Conservation (phyloP, 306 rosid species). For the Pyrus betulifolia region DNA sequence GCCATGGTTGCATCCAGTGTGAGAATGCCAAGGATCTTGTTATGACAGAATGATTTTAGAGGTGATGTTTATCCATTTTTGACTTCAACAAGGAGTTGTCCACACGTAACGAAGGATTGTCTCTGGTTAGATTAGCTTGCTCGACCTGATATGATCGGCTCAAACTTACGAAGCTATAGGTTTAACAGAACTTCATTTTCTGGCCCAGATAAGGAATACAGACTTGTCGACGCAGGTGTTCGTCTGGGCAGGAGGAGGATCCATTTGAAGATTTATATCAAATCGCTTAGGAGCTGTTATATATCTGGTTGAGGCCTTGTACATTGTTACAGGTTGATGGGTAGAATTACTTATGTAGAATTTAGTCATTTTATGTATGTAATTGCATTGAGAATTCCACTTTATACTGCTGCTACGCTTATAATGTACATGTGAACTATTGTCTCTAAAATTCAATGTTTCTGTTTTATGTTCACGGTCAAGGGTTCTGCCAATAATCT, state of each 20-base stretch:
- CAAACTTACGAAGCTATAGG: conserved; percentile 12
- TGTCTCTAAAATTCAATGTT: neutral
- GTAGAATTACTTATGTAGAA: conserved; percentile 37
- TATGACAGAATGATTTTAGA: conserved; percentile 23
- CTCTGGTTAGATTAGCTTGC: conserved; percentile 19
- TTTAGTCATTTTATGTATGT: conserved; percentile 30
- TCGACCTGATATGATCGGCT: conserved; percentile 9
- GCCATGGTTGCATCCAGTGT: conserved; percentile 9
- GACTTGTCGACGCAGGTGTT: conserved; percentile 12
- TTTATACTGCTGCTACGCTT: conserved; percentile 17
- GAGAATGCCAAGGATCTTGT: conserved; percentile 21
- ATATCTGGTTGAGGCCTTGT: conserved; percentile 48
- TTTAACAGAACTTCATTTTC: conserved; percentile 5
- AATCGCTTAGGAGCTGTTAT: conserved; percentile 29
- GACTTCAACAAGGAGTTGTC: conserved; percentile 9
- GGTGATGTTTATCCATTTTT: conserved; percentile 12
- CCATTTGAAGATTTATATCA: conserved; percentile 17
- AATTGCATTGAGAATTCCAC: conserved; percentile 29
- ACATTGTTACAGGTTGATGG: conserved; percentile 48
- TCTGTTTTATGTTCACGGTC: neutral
- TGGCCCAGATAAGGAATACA: conserved; percentile 21
- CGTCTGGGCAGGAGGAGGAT: conserved; percentile 9
- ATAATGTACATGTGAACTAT: conserved; percentile 29
- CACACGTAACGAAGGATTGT: neutral
- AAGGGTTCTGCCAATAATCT: too few species aligned